Evolutionary conservation across 75 land plant genomes (phyloP).

Genomic region (Cunninghamia lanceolata): DNA sequence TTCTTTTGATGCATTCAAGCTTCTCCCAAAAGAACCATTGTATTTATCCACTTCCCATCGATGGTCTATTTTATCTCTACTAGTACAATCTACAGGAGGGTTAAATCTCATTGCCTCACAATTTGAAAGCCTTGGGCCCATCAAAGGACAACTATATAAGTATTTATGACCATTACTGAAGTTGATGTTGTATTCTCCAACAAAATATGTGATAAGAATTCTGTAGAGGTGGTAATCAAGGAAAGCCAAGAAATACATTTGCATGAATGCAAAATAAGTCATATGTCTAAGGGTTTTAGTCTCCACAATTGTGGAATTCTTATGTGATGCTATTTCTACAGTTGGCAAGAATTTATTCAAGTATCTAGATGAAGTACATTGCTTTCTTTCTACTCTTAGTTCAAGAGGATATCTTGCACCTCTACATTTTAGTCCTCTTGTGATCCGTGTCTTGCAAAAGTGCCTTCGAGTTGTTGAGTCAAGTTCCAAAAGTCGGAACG

Average conservation of each 20-base stretch:
- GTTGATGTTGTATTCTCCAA: conserved; percentile 47
- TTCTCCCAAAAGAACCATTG: conserved; percentile 50
- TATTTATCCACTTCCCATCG: conserved; percentile 39
- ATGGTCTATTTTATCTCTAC: conserved; percentile 54
- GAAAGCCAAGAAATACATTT: too few relatives aligned
- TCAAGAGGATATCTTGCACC: too few relatives aligned
- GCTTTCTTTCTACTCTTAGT: too few relatives aligned
- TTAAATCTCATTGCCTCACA: conserved; percentile 13
- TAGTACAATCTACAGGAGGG: conserved; percentile 55
- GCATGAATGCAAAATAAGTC: too few relatives aligned
- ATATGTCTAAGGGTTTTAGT: too few relatives aligned
- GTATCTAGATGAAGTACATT: conserved; percentile 49
- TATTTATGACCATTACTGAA: conserved; percentile 56
- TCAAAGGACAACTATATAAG: conserved; percentile 44
- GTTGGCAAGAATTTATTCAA: conserved; percentile 72
- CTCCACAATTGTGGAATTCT: conserved; percentile 52
- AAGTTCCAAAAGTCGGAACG: too few relatives aligned
- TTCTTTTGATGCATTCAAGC: too few relatives aligned
- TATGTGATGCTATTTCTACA: conserved; percentile 79
- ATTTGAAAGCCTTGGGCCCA: conserved; percentile 3
- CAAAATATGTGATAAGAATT: conserved; percentile 29
- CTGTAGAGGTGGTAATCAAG: conserved; percentile 1
- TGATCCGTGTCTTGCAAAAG: too few relatives aligned
- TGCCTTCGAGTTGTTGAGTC: too few relatives aligned
- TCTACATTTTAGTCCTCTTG: too few relatives aligned